Evolutionary conservation across 2,329 filamentous ascomycete species (phyloP).

Genomic region (Tolypocladium paradoxum): DNA sequence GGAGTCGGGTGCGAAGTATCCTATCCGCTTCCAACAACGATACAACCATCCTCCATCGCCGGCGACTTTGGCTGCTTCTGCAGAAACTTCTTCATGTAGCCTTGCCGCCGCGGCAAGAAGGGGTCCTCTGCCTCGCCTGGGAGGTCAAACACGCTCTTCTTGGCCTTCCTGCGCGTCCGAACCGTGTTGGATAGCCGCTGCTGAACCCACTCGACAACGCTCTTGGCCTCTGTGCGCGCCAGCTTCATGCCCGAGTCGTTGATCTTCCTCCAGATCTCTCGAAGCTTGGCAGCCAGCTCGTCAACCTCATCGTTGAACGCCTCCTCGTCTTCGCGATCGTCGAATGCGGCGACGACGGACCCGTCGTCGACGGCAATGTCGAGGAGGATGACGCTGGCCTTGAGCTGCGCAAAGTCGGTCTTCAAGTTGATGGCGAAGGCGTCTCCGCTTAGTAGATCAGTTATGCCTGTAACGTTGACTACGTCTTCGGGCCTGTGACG

Average conservation of each 20-base stretch:
- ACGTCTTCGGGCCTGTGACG: conserved; percentile 27
- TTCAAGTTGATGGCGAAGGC: conserved; percentile 41
- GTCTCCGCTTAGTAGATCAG: conserved; percentile 32
- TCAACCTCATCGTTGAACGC: conserved; percentile 65
- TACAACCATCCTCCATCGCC: conserved; percentile 6
- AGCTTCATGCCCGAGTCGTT: conserved; percentile 64
- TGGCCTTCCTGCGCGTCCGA: conserved; percentile 49
- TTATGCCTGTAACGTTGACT: conserved; percentile 32
- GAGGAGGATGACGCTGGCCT: conserved; percentile 55
- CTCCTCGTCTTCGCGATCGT: conserved; percentile 20
- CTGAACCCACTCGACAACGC: conserved; percentile 61
- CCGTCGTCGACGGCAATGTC: conserved; percentile 66
- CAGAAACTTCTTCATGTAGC: conserved; percentile 39
- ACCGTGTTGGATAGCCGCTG: conserved; percentile 63
- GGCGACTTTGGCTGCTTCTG: conserved; percentile 13
- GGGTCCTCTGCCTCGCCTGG: conserved; percentile 23
- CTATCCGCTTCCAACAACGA: conserved; percentile 10
- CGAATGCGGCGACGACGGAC: conserved; percentile 12
- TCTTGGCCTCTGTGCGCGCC: conserved; percentile 66
- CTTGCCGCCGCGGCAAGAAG: conserved; percentile 32
- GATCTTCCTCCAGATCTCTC: conserved; percentile 50
- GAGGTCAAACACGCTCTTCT: conserved; percentile 39
- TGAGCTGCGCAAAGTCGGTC: conserved; percentile 60
- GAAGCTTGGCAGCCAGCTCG: conserved; percentile 47
- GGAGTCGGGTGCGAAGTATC: not conserved